Evolutionary conservation across 2,329 filamentous ascomycete genomes (phyloP).

Genomic region (Teratosphaeria epicoccoides): DNA sequence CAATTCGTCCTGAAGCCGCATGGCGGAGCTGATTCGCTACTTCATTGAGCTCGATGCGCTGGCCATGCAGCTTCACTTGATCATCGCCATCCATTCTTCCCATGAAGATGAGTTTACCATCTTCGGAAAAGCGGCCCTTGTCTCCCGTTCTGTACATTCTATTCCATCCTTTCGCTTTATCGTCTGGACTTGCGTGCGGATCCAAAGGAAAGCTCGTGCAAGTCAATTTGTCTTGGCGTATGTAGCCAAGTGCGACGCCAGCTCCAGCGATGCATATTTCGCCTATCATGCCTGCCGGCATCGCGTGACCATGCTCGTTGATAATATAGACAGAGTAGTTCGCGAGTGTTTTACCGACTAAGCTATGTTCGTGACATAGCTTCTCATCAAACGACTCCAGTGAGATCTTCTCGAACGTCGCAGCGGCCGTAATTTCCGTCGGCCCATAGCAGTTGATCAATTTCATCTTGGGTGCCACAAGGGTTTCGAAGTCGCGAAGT

Average conservation of each 20-base stretch:
- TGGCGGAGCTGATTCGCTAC: background rate
- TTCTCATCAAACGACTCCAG: too few species aligned
- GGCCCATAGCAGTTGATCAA: background rate
- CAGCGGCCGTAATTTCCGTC: too few species aligned
- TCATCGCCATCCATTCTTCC: background rate
- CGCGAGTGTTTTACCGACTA: background rate
- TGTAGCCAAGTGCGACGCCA: background rate
- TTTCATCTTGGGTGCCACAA: too few species aligned
- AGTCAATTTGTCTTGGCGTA: background rate
- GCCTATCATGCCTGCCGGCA: background rate
- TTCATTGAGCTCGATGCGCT: background rate
- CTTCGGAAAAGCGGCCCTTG: background rate
- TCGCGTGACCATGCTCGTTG: background rate
- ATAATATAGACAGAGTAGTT: background rate
- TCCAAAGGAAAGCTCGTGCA: background rate
- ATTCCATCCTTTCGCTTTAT: background rate
- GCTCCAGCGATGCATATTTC: background rate
- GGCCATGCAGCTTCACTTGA: background rate
- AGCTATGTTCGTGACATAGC: background rate
- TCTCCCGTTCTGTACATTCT: background rate
- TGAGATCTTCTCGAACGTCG: too few species aligned
- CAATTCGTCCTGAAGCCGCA: background rate
- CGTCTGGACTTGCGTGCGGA: background rate
- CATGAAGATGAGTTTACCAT: background rate
- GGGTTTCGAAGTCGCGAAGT: background rate